Evolutionary conservation across 768 basidiomycete species (phyloP), one percentile per base, ranked within the genome.

Genomic region (Boletus patriciae): DNA sequence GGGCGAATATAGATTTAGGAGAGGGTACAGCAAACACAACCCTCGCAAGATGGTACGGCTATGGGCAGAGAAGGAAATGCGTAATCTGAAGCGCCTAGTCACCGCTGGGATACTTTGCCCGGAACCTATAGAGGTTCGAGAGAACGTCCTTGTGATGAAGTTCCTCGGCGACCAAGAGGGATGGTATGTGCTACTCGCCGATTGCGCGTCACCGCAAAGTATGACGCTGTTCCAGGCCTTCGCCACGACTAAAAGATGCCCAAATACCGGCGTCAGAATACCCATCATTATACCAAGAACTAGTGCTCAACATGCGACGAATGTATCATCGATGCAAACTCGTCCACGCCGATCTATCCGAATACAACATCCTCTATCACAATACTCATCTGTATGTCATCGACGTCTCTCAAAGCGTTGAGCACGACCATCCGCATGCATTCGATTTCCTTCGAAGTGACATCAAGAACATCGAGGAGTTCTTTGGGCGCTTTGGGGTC

Each of bases 11-110:
- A 87, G 97, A n/a, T 98, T 98, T 77, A 81, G 92, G 46, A 83
- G 87, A 54, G 95, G 95, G 25, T 93, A 93, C 73, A 86, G 84
- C 66, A 87, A 88, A 55, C 86, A 82, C 59, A 99, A 98, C 69
- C 96, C 97, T 16, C 84, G 97, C 27, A 99, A 99, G 76, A 98
- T 99, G 96, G 95, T 99, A 19, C 83, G 94, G 16, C 73, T 98
- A 4, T 99, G 97, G 97, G 97, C 97, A 3, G 97, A 99, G 74
- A 99, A 99, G 75, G 97, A 99, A 73, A 90, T 98, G 88, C 85
- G 97, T 23, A 99, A 99, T 70, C 76, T 99, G 59, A 88, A 89
- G 68, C 83, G 97, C 33, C 75, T 99, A 45, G 79, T 83, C 10
- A 74, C 85, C n/a, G 92, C 92, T 19, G 94, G 91, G 0, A 83